Conservation (phyloP, 2,329 filamentous ascomycete species). For the Alternaria triticimaculans region DNA sequence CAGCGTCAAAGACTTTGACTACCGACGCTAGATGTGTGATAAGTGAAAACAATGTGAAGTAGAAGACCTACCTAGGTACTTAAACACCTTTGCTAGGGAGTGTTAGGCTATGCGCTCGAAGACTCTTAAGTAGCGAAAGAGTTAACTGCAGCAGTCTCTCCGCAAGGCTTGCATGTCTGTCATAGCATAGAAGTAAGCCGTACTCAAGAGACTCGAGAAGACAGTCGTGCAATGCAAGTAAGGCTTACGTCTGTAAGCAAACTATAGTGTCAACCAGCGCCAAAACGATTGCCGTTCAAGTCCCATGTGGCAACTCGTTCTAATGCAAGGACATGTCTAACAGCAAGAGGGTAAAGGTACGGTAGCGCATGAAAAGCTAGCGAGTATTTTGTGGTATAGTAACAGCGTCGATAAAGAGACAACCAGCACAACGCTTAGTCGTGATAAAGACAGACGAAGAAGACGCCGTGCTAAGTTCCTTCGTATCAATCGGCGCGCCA, state of each 20-base stretch:
- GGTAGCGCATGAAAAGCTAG: background rate
- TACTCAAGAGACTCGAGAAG: background rate
- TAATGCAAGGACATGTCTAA: background rate
- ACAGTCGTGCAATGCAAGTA: background rate
- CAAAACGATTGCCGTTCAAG: background rate
- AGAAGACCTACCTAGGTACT: fast-evolving
- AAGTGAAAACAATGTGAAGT: background rate
- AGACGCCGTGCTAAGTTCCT: background rate
- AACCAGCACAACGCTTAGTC: background rate
- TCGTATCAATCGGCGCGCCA: background rate
- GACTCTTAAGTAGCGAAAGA: fast-evolving
- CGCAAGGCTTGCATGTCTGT: background rate
- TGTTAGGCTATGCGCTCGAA: background rate
- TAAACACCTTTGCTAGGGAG: background rate
- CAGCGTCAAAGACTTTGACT: background rate
- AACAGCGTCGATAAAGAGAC: background rate
- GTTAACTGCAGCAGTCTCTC: background rate
- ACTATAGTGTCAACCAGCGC: background rate
- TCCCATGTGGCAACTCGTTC: background rate
- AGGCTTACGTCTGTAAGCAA: background rate
- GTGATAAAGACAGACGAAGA: background rate
- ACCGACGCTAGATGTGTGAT: background rate
- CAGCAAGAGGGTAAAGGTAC: background rate
- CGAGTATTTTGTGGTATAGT: background rate
- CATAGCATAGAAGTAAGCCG: background rate